These are phyloP conservation scores for Eucalyptus marginata DNA, from an alignment of 345 rosid species.

Conservation along the genomic window DNA sequence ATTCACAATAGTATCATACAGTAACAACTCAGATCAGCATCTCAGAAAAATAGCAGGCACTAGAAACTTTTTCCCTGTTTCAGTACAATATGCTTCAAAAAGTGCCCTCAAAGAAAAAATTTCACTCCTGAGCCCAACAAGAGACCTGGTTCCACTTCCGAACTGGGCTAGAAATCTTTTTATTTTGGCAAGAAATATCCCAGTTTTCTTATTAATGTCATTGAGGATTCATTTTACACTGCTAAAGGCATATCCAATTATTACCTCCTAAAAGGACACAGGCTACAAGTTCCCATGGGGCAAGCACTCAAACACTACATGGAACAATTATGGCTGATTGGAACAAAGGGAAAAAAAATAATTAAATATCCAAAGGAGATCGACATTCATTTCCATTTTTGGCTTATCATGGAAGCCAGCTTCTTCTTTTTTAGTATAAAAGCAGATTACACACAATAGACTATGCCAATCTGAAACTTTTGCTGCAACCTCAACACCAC, in stretches of 20 bases:
- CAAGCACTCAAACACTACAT: neutral
- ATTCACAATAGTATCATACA: neutral
- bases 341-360: neutral
- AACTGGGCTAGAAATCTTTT: neutral
- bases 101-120: neutral
- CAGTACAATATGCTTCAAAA: neutral
- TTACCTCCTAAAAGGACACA: neutral
- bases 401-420: neutral
- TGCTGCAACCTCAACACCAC: neutral
- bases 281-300: neutral
- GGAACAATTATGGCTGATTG: neutral
- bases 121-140: neutral
- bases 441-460: neutral
- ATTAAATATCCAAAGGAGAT: neutral
- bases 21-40: neutral
- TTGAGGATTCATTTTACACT: neutral
- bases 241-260: neutral
- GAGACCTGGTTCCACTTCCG: neutral
- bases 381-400: neutral
- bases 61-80: neutral
- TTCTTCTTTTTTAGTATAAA: neutral
- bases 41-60: neutral
- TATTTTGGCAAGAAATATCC: neutral
- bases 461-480: neutral
- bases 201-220: neutral